Evolutionary conservation across 164 flowering plant genomes (phyloP).

Genomic region (Aristolochia contorta): DNA sequence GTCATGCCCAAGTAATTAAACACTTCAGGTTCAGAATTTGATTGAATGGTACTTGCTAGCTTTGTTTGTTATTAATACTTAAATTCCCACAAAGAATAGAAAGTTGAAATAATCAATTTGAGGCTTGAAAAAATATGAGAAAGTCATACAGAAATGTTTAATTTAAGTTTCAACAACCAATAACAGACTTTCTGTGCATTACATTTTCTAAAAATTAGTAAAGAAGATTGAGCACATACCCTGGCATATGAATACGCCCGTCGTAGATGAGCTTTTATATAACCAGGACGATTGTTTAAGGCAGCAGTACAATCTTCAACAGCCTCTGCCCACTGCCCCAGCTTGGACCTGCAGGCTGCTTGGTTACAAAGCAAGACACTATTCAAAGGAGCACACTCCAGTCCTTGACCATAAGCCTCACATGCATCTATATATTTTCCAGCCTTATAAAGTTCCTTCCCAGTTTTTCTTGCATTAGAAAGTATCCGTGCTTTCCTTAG

Average conservation of each 20-base stretch:
- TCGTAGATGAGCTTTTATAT: constrained; percentile 56
- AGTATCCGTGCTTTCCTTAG: constrained; percentile 39
- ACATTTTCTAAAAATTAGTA: not conserved
- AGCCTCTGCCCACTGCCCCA: constrained; percentile 51
- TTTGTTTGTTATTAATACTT: too few relatives aligned
- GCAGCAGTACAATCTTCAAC: constrained; percentile 66
- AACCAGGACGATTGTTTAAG: constrained; percentile 36
- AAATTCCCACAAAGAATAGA: not conserved
- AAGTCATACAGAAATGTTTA: not conserved
- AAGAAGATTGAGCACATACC: constrained; percentile 20
- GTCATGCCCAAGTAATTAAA: too few relatives aligned
- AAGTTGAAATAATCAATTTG: not conserved
- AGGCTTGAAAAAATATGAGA: not conserved
- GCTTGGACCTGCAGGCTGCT: constrained; percentile 58
- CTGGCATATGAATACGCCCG: constrained; percentile 62
- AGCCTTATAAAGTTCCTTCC: constrained; percentile 55
- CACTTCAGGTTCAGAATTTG: too few relatives aligned
- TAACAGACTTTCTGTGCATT: not conserved
- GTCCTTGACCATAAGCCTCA: constrained; percentile 51
- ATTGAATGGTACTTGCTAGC: too few relatives aligned
- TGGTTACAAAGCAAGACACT: constrained; percentile 58
- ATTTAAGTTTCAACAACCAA: too few relatives aligned
- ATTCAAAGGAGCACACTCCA: constrained; percentile 50
- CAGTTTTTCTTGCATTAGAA: constrained; percentile 47
- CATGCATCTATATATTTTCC: constrained; percentile 44